These are phyloP conservation scores for Suillus spraguei DNA, from an alignment of 768 basidiomycete species.

Conservation along the genomic window DNA sequence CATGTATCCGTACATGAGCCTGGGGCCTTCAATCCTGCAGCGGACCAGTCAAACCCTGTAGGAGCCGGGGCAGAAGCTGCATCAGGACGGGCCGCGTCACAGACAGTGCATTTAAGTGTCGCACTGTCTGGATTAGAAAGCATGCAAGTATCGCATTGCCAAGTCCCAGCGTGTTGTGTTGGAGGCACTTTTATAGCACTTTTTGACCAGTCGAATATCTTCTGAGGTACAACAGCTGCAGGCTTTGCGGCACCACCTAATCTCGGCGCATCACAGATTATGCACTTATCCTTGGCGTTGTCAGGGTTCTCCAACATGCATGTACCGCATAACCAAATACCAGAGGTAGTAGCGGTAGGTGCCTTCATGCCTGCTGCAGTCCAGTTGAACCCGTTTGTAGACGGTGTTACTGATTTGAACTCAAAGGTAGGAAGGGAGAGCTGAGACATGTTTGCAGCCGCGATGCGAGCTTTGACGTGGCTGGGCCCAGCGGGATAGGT, in stretches of 20 bases:
- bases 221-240: constrained; percentile 11
- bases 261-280: constrained; percentile 44
- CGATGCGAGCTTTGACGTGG: constrained; percentile 28
- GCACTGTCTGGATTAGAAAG: constrained; percentile 48
- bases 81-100: constrained; percentile 44
- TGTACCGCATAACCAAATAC: constrained; percentile 56
- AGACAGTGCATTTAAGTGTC: constrained; percentile 50
- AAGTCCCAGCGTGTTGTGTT: constrained; percentile 29
- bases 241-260: constrained; percentile 25
- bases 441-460: constrained; percentile 42
- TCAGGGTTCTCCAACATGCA: constrained; percentile 49
- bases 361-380: constrained; percentile 59
- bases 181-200: constrained; percentile 38
- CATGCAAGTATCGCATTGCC: constrained; percentile 44
- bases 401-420: constrained; percentile 28
- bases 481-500: constrained; percentile 24
- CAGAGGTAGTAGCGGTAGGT: constrained; percentile 31
- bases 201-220: constrained; percentile 39
- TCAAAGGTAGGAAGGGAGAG: constrained; percentile 50
- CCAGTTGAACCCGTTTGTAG: constrained; percentile 56
- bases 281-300: constrained; percentile 44
- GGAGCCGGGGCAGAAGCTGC: neutral
- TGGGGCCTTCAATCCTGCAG: constrained; percentile 35
- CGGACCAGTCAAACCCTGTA: constrained; percentile 41
- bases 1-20: constrained; percentile 30